Evolutionary conservation across 2,329 filamentous ascomycete genomes (phyloP).

Genomic region (Domatiomyces globalis): DNA sequence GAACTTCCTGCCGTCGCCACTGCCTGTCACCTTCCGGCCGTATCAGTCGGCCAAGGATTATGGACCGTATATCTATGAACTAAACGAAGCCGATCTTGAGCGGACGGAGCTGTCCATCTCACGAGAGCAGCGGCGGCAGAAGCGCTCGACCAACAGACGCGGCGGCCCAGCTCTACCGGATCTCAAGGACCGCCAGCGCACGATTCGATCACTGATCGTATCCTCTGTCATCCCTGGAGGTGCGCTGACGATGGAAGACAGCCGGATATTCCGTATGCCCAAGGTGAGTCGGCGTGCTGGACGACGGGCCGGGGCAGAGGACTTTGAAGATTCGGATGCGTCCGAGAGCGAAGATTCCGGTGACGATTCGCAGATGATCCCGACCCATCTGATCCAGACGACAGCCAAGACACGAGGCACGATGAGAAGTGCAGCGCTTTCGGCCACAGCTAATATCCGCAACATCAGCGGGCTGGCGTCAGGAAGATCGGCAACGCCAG

Average conservation of each 20-base stretch:
- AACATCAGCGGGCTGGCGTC: slow-evolving; percentile 45
- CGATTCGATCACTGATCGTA: slow-evolving; percentile 80
- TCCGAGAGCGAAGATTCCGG: slow-evolving; percentile 71
- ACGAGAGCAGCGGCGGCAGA: slow-evolving; percentile 83
- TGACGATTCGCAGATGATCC: slow-evolving; percentile 67
- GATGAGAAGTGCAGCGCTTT: slow-evolving; percentile 76
- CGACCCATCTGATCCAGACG: slow-evolving; percentile 52
- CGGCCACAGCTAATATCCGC: slow-evolving; percentile 72
- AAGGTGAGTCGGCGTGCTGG: slow-evolving; percentile 41
- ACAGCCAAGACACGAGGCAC: slow-evolving; percentile 67
- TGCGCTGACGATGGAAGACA: slow-evolving; percentile 65
- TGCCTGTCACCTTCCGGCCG: slow-evolving; percentile 71
- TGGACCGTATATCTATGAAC: slow-evolving; percentile 82
- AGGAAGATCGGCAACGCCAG: slow-evolving; percentile 75
- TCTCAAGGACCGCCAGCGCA: slow-evolving; percentile 84
- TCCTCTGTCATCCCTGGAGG: slow-evolving; percentile 86
- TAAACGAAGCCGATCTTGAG: slow-evolving; percentile 80
- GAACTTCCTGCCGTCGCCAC: slow-evolving; percentile 71
- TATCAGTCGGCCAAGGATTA: slow-evolving; percentile 90
- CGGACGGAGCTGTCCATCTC: slow-evolving; percentile 85
- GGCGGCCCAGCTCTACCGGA: slow-evolving; percentile 91
- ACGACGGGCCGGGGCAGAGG: slow-evolving; percentile 43
- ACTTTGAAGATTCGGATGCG: slow-evolving; percentile 69
- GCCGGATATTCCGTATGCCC: slow-evolving; percentile 69
- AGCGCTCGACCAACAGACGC: slow-evolving; percentile 83